A percentile compares a stretch with the other conserved stretches of the same genome.
phyloP scores from a whole-genome alignment of 306 rosid species.

The Acacia acuminata region DNA sequence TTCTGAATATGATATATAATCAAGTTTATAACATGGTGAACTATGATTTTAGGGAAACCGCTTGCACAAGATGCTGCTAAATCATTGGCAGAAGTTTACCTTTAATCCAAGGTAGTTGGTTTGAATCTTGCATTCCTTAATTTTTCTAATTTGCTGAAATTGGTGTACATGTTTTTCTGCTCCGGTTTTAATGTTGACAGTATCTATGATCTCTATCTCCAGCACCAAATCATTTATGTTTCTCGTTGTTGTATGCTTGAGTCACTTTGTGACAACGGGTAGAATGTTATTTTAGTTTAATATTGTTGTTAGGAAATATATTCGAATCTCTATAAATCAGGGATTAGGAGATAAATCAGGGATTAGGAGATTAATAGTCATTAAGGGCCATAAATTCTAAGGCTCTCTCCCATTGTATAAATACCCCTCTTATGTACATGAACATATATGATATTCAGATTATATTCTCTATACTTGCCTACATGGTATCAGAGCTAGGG shows the following conservation, averaged over 20 bases:
- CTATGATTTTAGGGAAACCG: conserved; percentile 74
- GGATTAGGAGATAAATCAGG: no score
- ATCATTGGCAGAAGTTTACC: conserved; percentile 93
- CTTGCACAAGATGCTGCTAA: conserved; percentile 83
- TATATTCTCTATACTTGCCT: no score
- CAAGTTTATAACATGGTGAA: conserved; percentile 26
- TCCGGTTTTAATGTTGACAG: conserved; percentile 1
- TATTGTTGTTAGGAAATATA: no score
- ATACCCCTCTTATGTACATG: no score
- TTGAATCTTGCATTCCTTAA: conserved; percentile 31
- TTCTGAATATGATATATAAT: not conserved
- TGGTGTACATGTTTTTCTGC: conserved; percentile 13
- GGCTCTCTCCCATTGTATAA: no score
- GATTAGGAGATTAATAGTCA: no score
- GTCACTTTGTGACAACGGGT: not conserved
- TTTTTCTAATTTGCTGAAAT: conserved; percentile 13
- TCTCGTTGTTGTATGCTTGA: conserved; percentile 30
- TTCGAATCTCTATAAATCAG: no score
- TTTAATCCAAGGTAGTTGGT: conserved; percentile 90
- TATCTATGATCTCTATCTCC: conserved; percentile 17
- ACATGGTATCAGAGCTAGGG: no score
- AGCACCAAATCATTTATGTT: conserved; percentile 10
- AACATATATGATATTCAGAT: no score
- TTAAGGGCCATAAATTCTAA: no score
- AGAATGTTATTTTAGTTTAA: not conserved